Evolutionary conservation across 768 basidiomycete species (phyloP).

Genomic region (Xerocomus spinulosus): DNA sequence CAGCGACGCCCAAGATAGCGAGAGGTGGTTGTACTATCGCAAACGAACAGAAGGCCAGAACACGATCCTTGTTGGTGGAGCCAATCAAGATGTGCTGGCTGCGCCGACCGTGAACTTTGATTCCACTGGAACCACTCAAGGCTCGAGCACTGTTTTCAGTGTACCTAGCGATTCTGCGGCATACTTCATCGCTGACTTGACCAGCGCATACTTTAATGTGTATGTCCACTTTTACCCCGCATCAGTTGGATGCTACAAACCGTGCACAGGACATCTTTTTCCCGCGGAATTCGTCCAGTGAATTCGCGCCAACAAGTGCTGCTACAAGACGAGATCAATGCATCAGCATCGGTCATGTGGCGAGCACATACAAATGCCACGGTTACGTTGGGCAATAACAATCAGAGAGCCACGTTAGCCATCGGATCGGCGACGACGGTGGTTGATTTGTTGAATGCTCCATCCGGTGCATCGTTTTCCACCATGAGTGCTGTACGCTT

Average conservation of each 20-base stretch:
- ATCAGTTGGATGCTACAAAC: constrained; percentile 12
- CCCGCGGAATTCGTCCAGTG: constrained; percentile 79
- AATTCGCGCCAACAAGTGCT: constrained; percentile 87
- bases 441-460: constrained; percentile 64
- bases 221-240: constrained; percentile 36
- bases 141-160: constrained; percentile 74
- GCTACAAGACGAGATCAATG: constrained; percentile 85
- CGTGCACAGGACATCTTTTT: constrained; percentile 55
- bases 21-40: constrained; percentile 90
- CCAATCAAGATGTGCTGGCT: constrained; percentile 77
- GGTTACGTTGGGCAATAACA: constrained; percentile 44
- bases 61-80: constrained; percentile 69
- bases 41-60: constrained; percentile 98
- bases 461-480: constrained; percentile 59
- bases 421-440: constrained; percentile 66
- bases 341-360: constrained; percentile 66
- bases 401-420: constrained; percentile 68
- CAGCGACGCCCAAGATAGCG: constrained; percentile 59
- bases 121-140: constrained; percentile 62
- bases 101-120: constrained; percentile 55
- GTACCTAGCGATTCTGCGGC: constrained; percentile 67
- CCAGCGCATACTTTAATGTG: constrained; percentile 70
- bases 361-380: constrained; percentile 97
- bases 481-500: constrained; percentile 53
- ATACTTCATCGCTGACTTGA: constrained; percentile 75